A percentile compares a stretch with the other conserved stretches of the same genome.
Conservation (phyloP, 805 yeast genomes). For the Sugiyamaella mastotermitis region DNA sequence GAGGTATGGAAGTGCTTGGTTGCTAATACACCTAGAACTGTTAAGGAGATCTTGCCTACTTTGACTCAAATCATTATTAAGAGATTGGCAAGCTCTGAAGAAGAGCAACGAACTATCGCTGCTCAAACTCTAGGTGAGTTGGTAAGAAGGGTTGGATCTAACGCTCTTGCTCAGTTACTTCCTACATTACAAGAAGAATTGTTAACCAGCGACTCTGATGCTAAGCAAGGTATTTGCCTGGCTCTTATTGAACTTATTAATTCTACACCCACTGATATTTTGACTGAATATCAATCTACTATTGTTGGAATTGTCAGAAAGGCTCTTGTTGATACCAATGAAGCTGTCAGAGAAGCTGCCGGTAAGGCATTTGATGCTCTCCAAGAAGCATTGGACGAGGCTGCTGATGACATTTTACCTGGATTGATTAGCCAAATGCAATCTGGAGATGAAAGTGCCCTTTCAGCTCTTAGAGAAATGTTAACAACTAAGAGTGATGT, state of each 20-base stretch:
- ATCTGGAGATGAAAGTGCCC: slow-evolving; percentile 51
- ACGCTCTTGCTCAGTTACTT: slow-evolving; percentile 73
- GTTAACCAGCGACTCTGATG: slow-evolving; percentile 59
- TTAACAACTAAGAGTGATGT: slow-evolving; percentile 86
- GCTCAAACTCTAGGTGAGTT: slow-evolving; percentile 92
- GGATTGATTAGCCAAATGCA: slow-evolving; percentile 67
- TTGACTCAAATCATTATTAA: slow-evolving; percentile 74
- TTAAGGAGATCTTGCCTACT: slow-evolving; percentile 84
- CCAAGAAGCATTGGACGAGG: slow-evolving; percentile 69
- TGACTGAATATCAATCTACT: slow-evolving; percentile 57
- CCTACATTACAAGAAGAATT: slow-evolving; percentile 76
- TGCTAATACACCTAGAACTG: slow-evolving; percentile 90
- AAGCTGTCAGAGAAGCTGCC: slow-evolving; percentile 81
- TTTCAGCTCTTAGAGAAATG: slow-evolving; percentile 83
- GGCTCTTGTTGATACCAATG: slow-evolving; percentile 69
- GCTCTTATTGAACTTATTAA: slow-evolving; percentile 82
- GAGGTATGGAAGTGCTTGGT: slow-evolving; percentile 97
- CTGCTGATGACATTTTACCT: slow-evolving; percentile 86
- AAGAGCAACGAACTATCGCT: slow-evolving; percentile 74
- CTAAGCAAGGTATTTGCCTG: slow-evolving; percentile 94
- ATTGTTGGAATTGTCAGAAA: slow-evolving; percentile 72
- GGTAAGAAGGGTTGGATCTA: slow-evolving; percentile 88
- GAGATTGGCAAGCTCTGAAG: slow-evolving; percentile 77
- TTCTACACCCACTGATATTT: slow-evolving; percentile 57
- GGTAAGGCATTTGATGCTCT: slow-evolving; percentile 85